Base-by-base conservation (phyloP, 202 grass and related monocot species). In the Tripidium arundinaceum region DNA sequence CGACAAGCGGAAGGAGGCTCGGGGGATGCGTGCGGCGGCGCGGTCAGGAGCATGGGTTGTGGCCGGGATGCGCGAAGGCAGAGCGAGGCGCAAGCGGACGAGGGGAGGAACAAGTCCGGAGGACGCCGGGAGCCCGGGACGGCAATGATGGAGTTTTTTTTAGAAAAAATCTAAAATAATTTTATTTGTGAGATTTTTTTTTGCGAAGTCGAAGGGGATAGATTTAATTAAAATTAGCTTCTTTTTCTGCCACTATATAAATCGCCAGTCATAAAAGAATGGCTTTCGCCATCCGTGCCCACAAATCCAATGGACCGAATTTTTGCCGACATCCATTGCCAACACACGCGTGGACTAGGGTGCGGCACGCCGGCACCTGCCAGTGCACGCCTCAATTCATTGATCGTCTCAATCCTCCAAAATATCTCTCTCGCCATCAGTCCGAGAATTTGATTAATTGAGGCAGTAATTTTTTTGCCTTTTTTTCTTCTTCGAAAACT, bases 121-220 rank as follows among this genome's bases (percentile, higher is more conserved):
- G 62, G n/a, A 55, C 50, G 50, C 50, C 49, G 50, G n/a, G n/a
- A n/a, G 18, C 0, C 1, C 49, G 4, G 12, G 76, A 66, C 42
- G 62, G 62, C 76, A 66, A 65, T 65, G 62, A 65, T 78, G 62
- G 43, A n/a, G n/a, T n/a, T n/a, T n/a, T n/a, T n/a, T n/a, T n/a
- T n/a, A n/a, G n/a, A n/a, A n/a, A n/a, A 43, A 46, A 15, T 26
- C 36, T 55, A 24, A 4, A n/a, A 11, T 19, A 29, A 6, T 41
- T 41, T 15, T 41, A 22, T 14, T 68, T 41, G 37, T 13, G 4
- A 8, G 2, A n/a, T n/a, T n/a, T n/a, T n/a, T 13, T 43, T 11
- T n/a, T n/a, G 40, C 40, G 40, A 41, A n/a, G n/a, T n/a, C n/a
- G n/a, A n/a, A n/a, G n/a, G n/a, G n/a, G 34, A 61, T 64, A 22